A percentile compares a stretch with the other conserved stretches of the same genome.
phyloP scores from a whole-genome alignment of 345 rosid genomes.

The Salix suchowensis region DNA sequence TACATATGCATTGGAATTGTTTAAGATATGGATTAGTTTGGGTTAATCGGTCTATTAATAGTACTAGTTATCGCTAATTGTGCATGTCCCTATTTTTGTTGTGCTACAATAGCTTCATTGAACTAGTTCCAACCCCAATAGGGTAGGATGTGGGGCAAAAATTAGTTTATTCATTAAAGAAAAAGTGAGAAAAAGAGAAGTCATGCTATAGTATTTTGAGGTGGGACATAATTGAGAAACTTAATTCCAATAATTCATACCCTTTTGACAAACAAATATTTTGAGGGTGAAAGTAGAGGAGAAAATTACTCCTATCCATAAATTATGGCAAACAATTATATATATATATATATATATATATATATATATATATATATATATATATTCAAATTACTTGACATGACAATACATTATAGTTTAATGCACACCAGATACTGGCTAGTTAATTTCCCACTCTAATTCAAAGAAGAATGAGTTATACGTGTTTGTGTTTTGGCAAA shows the following conservation, averaged over 20 bases:
- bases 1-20: neutral
- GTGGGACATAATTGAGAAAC: neutral
- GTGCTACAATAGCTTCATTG: neutral
- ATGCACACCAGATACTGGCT: neutral
- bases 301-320: too few species aligned
- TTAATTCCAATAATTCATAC: constrained; percentile 3
- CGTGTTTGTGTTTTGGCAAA: too few species aligned
- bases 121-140: neutral
- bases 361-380: too few species aligned
- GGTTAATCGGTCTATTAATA: neutral
- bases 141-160: constrained; percentile 3
- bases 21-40: neutral
- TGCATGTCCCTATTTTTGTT: neutral
- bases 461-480: too few species aligned
- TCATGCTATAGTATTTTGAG: neutral
- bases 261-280: constrained; percentile 13
- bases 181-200: neutral
- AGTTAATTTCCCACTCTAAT: too few species aligned
- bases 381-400: neutral
- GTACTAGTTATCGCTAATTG: neutral
- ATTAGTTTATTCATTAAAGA: constrained; percentile 2
- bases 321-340: too few species aligned
- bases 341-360: too few species aligned
- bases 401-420: neutral
- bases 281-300: constrained; percentile 9